A percentile compares a stretch with the other conserved stretches of the same genome.
These are phyloP conservation scores for Stropharia rugosoannulata DNA, from an alignment of 768 basidiomycete species.

Conservation along the genomic window DNA sequence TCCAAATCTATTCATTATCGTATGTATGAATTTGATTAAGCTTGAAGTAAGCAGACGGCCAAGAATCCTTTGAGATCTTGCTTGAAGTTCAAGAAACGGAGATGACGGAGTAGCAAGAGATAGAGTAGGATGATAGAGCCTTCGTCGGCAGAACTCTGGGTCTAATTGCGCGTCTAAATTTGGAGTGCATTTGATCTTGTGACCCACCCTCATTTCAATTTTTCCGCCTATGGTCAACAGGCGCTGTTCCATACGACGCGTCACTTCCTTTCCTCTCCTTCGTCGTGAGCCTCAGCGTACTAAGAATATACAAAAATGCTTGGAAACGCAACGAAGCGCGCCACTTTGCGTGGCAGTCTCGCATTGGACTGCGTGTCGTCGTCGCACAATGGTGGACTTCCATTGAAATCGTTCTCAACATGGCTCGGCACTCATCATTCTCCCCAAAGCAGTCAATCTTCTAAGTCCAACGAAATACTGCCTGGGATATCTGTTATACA, in stretches of 20 bases:
- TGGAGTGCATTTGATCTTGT: constrained; percentile 8
- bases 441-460: neutral
- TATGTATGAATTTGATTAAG: too few relatives aligned
- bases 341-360: constrained; percentile 2
- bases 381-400: neutral
- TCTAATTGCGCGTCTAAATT: constrained; percentile 4
- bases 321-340: constrained; percentile 10
- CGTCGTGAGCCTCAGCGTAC: neutral
- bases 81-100: neutral
- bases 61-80: too few relatives aligned
- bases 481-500: neutral
- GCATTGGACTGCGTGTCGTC: neutral
- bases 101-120: neutral
- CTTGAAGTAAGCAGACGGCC: too few relatives aligned
- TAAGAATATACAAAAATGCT: constrained; percentile 10
- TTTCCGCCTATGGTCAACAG: constrained; percentile 11
- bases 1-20: too few relatives aligned
- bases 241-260: constrained; percentile 3
- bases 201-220: constrained; percentile 14
- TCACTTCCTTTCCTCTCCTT: neutral
- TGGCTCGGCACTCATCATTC: constrained; percentile 17
- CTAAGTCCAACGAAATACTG: neutral
- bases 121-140: neutral
- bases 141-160: neutral
- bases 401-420: constrained; percentile 17